Evolutionary conservation across 768 basidiomycete species (phyloP).

Genomic region (Suillus tomentosus): DNA sequence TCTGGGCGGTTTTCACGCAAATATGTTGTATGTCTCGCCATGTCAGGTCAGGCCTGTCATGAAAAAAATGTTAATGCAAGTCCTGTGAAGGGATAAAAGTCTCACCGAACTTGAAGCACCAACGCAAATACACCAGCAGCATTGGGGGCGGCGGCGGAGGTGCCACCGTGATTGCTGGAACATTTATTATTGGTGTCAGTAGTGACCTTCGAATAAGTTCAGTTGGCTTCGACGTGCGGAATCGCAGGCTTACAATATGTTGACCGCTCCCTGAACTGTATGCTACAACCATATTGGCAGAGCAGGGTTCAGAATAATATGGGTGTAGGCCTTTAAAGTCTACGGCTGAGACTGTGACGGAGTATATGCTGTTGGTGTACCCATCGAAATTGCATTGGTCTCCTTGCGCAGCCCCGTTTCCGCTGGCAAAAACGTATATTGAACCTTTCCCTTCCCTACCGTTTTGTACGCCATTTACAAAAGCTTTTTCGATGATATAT

Average conservation of each 20-base stretch:
- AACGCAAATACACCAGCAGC: conserved; percentile 93
- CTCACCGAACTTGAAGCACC: conserved; percentile 82
- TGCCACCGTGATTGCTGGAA: conserved; percentile 85
- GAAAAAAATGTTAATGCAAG: conserved; percentile 13
- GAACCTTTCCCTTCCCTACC: conserved; percentile 90
- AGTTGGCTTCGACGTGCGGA: conserved; percentile 18
- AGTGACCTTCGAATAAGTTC: conserved; percentile 63
- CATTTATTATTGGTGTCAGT: conserved; percentile 88
- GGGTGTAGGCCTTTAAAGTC: conserved; percentile 94
- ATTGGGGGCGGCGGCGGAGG: conserved; percentile 96
- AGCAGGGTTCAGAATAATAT: conserved; percentile 96
- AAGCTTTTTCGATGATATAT: conserved; percentile 89
- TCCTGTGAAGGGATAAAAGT: conserved; percentile 19
- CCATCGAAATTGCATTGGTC: conserved; percentile 99
- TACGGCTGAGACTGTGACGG: conserved; percentile 93
- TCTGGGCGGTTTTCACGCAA: conserved; percentile 71
- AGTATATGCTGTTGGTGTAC: conserved; percentile 97
- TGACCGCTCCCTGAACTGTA: conserved; percentile 95
- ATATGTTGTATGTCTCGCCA: conserved; percentile 98
- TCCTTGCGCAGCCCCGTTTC: conserved; percentile 87
- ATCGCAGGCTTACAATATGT: conserved; percentile 69
- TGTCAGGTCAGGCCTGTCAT: conserved; percentile 79
- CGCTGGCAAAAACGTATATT: conserved; percentile 95
- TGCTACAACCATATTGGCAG: conserved; percentile 95
- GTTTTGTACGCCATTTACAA: conserved; percentile 90